Evolutionary conservation across 2,329 filamentous ascomycete genomes (phyloP), one percentile per base, ranked within the genome.

Genomic region (Aureobasidium sp.): DNA sequence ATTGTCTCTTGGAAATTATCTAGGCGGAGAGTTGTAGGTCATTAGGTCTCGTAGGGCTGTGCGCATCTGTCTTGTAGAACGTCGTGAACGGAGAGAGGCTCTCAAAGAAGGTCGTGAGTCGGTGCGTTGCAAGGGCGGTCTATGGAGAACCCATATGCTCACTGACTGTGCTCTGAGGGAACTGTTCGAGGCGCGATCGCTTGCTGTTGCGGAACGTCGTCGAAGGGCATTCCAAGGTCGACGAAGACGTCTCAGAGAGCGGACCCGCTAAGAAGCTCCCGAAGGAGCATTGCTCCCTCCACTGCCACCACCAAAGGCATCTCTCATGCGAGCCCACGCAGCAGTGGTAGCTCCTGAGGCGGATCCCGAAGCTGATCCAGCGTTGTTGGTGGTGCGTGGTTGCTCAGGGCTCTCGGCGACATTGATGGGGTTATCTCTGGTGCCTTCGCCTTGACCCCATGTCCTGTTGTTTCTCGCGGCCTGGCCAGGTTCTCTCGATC

Each of bases 321-420:
- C 67, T 14, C 71, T 67, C 70, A 73, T 72, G n/a, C 71, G 66
- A 22, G 64, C 66, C 61, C 71, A 72, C 41, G 71, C 64, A 36
- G 70, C 14, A 17, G 48, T 52, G 6, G 29, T 29, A 3, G 29
- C 47, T 1, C 47, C 67, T 11, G 65, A 66, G 37, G 34, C 47
- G 39, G 62, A 56, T n/a, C 60, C 63, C 17, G 61, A 27, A 29
- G 47, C 29, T 5, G 61, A 47, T 41, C 51, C 49, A 20, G 45
- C 34, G 36, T 57, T 29, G 53, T 44, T 45, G 39, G 55, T 25
- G 22, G 44, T 41, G 2, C 59, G 62, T 29, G 63, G 59, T 22
- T 62, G 62, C 11, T 61, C 59, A 20, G 68, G 67, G 5, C 65
- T 64, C 22, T 68, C 64, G 12, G 65, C 62, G 12, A 67, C 60